Conservation (phyloP, 2,329 filamentous ascomycete genomes). For the Calycina herbarum region DNA sequence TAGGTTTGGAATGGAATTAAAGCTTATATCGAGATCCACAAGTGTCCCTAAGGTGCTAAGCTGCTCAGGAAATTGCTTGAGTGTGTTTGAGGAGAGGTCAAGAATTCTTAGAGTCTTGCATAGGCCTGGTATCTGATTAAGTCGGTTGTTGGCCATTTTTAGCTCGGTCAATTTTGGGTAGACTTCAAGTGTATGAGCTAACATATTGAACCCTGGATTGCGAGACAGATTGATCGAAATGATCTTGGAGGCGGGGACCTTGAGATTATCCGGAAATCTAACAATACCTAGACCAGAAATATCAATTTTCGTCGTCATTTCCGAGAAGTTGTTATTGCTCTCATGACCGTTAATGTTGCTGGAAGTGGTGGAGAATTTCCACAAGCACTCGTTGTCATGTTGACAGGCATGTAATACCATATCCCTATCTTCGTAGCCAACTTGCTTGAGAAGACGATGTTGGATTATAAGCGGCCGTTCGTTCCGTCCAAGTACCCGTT, state of each 20-base stretch:
- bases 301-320: constrained; percentile 41
- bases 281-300: constrained; percentile 85
- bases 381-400: too few species aligned
- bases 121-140: constrained; percentile 73
- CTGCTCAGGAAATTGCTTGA: constrained; percentile 81
- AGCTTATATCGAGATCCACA: constrained; percentile 93
- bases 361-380: too few species aligned
- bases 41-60: constrained; percentile 79
- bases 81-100: constrained; percentile 91
- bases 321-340: too few species aligned
- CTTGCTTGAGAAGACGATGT: constrained; percentile 85
- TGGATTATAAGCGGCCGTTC: constrained; percentile 90
- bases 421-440: constrained; percentile 85
- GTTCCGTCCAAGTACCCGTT: constrained; percentile 72
- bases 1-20: constrained; percentile 82
- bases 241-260: constrained; percentile 88
- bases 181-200: constrained; percentile 92
- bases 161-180: constrained; percentile 88
- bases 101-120: constrained; percentile 79
- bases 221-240: constrained; percentile 91
- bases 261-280: constrained; percentile 91
- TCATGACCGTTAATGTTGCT: too few species aligned
- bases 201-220: constrained; percentile 88
- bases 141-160: constrained; percentile 89
- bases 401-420: too few species aligned